Evolutionary conservation across 2,329 filamentous ascomycete species (phyloP).

Genomic region (Calonectria pseudoreteaudii): DNA sequence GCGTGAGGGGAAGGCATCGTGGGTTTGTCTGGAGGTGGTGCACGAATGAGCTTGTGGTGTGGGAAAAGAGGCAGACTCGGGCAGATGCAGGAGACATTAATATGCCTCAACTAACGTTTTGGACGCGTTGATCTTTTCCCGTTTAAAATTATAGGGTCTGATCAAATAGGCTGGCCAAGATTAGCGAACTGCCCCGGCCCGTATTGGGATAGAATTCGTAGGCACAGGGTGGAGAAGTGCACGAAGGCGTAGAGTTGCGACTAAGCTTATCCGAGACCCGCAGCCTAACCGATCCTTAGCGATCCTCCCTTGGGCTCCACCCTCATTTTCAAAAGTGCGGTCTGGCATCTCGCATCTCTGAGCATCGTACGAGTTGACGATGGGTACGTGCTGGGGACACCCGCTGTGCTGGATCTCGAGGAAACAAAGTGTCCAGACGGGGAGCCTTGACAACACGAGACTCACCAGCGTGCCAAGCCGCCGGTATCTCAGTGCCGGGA

Average conservation of each 20-base stretch:
- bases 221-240: background rate
- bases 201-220: background rate
- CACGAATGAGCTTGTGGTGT: slow-evolving; percentile 12
- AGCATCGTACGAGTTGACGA: background rate
- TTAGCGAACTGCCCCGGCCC: background rate
- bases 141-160: slow-evolving; percentile 3
- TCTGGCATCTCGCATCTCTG: background rate
- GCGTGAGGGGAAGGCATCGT: slow-evolving; percentile 34
- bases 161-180: slow-evolving; percentile 7
- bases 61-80: slow-evolving; percentile 14
- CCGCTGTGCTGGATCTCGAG: background rate
- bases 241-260: background rate
- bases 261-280: slow-evolving; percentile 18
- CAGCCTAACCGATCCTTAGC: slow-evolving; percentile 1
- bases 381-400: background rate
- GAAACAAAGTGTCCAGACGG: background rate
- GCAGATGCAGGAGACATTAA: slow-evolving; percentile 22
- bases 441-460: background rate
- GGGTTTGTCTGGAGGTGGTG: background rate
- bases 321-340: background rate
- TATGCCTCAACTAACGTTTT: slow-evolving; percentile 18
- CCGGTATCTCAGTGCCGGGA: background rate
- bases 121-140: slow-evolving; percentile 17
- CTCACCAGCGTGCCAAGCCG: background rate
- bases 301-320: slow-evolving; percentile 7